Percentiles rank a stretch among this genome's conserved stretches.
These are phyloP conservation scores for Brassica hybrid DNA, from an alignment of 441 rosid genomes.

Conservation along the genomic window DNA sequence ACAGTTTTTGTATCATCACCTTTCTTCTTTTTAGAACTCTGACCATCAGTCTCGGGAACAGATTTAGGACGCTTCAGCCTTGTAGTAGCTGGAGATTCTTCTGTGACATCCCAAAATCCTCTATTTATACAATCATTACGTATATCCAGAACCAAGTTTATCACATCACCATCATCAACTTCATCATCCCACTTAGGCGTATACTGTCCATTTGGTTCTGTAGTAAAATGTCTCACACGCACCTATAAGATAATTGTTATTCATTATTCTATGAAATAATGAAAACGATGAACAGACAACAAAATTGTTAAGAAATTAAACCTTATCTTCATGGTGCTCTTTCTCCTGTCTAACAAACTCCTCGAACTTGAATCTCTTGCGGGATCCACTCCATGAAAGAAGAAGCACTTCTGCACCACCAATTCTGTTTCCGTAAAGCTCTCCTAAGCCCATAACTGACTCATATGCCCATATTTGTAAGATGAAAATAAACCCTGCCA, in stretches of 20 bases:
- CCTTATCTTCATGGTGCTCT: neutral
- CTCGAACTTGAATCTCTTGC: neutral
- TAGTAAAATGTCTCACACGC: neutral
- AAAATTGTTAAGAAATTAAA: neutral
- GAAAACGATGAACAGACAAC: neutral
- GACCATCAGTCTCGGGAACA: neutral
- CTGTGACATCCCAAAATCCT: neutral
- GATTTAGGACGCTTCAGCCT: neutral
- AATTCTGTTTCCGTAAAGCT: neutral
- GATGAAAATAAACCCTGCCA: neutral
- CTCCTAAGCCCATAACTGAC: neutral
- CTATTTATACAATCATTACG: neutral
- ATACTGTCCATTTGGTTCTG: neutral
- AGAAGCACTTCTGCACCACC: neutral
- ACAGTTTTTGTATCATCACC: neutral
- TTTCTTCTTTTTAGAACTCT: neutral
- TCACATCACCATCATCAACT: neutral
- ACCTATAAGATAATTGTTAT: neutral
- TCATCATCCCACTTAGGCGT: neutral
- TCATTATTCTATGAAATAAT: neutral
- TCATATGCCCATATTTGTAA: neutral
- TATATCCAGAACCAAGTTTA: neutral
- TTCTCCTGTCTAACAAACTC: neutral
- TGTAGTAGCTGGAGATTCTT: neutral
- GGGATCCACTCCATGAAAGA: neutral